A percentile compares a stretch with the other conserved stretches of the same genome.
Conservation (phyloP, 805 yeast species). For the Spencermartinsiella europaea region DNA sequence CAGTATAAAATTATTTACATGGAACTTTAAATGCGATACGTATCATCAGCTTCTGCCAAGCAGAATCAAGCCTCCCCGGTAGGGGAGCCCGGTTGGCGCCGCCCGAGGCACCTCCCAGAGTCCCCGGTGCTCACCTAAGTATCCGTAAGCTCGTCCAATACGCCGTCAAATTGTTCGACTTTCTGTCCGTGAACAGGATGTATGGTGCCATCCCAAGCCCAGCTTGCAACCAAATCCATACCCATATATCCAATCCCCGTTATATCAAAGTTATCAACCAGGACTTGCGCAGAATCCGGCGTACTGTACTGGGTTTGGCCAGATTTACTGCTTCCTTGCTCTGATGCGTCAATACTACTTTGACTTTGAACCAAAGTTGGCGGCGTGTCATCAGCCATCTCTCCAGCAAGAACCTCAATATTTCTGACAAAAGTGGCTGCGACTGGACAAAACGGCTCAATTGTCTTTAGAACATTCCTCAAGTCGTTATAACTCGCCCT, state of each 20-base stretch:
- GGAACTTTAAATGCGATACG: no score
- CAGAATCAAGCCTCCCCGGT: no score
- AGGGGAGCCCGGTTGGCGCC: no score
- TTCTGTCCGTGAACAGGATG: background rate
- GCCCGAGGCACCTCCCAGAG: no score
- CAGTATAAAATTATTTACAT: no score
- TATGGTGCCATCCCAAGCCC: background rate
- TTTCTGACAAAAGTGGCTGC: slow-evolving; percentile 10
- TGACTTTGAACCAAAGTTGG: background rate
- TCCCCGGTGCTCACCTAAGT: no score
- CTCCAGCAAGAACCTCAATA: background rate
- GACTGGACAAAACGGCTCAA: slow-evolving; percentile 7
- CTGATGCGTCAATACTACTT: background rate
- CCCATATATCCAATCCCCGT: background rate
- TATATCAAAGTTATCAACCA: background rate
- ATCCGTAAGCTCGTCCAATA: no score
- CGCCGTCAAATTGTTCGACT: no score
- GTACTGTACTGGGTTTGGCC: background rate
- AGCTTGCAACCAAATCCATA: background rate
- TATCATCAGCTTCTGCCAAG: no score
- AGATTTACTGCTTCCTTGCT: background rate
- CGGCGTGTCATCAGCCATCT: background rate
- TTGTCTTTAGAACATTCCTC: slow-evolving; percentile 6
- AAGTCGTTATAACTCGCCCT: slow-evolving; percentile 10
- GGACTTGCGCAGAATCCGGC: background rate